Evolutionary conservation across 148 eudicot species (phyloP).

Genomic region (Linanthus parryae): DNA sequence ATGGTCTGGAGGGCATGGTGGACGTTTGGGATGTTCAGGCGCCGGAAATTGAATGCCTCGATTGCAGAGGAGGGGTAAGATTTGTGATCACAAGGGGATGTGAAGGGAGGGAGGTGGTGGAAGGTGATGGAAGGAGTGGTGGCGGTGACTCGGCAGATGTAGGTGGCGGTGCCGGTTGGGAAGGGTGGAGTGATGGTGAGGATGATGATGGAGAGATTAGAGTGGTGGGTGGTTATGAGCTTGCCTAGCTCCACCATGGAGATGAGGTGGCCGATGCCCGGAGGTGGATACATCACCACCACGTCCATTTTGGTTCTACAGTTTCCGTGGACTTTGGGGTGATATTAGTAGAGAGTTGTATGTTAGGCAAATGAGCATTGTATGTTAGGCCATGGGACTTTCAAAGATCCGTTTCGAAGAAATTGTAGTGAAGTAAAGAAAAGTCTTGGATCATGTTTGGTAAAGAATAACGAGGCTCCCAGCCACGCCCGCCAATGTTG

Average conservation of each 20-base stretch:
- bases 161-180: conserved; percentile 24
- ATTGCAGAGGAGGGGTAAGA: conserved; percentile 12
- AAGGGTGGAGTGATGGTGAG: conserved; percentile 26
- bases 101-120: conserved; percentile 31
- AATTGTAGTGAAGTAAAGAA: no score
- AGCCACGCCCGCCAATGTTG: no score
- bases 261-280: conserved; percentile 51
- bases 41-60: conserved; percentile 19
- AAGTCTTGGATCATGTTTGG: no score
- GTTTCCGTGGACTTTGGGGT: no score
- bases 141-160: conserved; percentile 28
- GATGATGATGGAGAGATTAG: conserved; percentile 31
- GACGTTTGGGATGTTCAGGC: conserved; percentile 21
- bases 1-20: conserved; percentile 21
- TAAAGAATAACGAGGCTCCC: no score
- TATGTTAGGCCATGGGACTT: no score
- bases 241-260: conserved; percentile 67
- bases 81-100: conserved; percentile 15
- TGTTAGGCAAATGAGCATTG: no score
- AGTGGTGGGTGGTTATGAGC: conserved; percentile 20
- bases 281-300: conserved; percentile 45
- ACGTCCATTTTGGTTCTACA: no score
- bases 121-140: conserved; percentile 39
- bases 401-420: no score
- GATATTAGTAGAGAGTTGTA: no score